Evolutionary conservation across 441 rosid species (phyloP).

Genomic region (Flueggea neowawraea): DNA sequence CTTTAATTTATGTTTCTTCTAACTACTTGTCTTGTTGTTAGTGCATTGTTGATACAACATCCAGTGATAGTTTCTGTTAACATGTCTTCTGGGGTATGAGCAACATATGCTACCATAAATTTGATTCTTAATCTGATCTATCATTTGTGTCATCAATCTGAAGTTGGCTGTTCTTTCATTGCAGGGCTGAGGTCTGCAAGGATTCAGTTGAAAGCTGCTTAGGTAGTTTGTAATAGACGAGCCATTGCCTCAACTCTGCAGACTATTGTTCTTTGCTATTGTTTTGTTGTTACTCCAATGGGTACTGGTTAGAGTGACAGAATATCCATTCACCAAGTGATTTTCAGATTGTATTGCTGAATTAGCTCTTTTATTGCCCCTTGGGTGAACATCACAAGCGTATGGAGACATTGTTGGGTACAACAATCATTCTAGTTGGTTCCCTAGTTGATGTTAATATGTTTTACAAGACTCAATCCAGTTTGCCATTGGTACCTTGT

Average conservation of each 20-base stretch:
- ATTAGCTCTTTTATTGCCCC: slow-evolving; percentile 28
- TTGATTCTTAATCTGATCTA: no score
- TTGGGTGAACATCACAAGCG: slow-evolving; percentile 35
- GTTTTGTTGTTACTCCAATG: slow-evolving; percentile 26
- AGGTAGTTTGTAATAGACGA: slow-evolving; percentile 38
- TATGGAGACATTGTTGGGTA: slow-evolving; percentile 27
- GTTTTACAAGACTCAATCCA: slow-evolving; percentile 25
- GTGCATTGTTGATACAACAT: slow-evolving; percentile 43
- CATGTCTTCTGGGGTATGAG: slow-evolving; percentile 39
- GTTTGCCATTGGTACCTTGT: slow-evolving; percentile 16
- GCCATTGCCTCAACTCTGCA: slow-evolving; percentile 24
- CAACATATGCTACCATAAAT: neutral
- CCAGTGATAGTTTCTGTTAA: slow-evolving; percentile 29
- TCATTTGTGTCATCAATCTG: no score
- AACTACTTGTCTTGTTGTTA: slow-evolving; percentile 15
- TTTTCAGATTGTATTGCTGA: slow-evolving; percentile 24
- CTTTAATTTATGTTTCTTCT: slow-evolving; percentile 5
- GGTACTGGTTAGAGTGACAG: slow-evolving; percentile 30
- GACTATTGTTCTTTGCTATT: slow-evolving; percentile 27
- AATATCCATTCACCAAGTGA: slow-evolving; percentile 12
- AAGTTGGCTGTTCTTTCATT: slow-evolving; percentile 8
- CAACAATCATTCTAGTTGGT: slow-evolving; percentile 20
- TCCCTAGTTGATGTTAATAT: slow-evolving; percentile 31
- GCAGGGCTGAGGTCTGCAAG: slow-evolving; percentile 64
- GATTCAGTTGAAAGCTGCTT: slow-evolving; percentile 36